Conservation (phyloP, 2,329 filamentous ascomycete species). For the Aspergillus tanneri region DNA sequence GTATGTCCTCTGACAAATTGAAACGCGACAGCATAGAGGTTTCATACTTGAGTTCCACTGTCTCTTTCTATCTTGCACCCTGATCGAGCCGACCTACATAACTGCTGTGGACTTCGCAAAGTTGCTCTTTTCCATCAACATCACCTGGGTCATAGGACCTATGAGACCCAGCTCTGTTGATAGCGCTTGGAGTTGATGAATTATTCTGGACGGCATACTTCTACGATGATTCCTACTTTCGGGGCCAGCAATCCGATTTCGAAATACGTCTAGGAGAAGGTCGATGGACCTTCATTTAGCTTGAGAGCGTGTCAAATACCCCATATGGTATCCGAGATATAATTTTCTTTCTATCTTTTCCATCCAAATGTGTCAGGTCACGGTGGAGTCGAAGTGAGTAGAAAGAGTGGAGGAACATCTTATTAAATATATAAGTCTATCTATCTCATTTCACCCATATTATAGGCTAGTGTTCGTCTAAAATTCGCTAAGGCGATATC, state of each 20-base stretch:
- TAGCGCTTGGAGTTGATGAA: slow-evolving; percentile 10
- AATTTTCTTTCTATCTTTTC: slow-evolving; percentile 8
- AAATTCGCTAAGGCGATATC: not conserved
- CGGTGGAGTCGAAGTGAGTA: slow-evolving; percentile 6
- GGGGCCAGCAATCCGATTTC: not conserved
- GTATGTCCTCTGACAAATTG: not conserved
- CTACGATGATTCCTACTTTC: slow-evolving; percentile 5
- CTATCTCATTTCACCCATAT: not conserved
- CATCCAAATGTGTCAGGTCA: slow-evolving; percentile 5
- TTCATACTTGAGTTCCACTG: slow-evolving; percentile 2
- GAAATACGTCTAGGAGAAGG: not conserved
- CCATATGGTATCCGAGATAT: slow-evolving; percentile 11
- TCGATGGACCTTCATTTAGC: not conserved
- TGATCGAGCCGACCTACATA: not conserved
- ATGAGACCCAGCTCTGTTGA: slow-evolving; percentile 10
- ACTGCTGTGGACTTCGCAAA: slow-evolving; percentile 5
- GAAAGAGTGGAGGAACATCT: slow-evolving; percentile 1
- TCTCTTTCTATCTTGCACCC: not conserved
- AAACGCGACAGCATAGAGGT: not conserved
- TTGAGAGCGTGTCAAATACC: not conserved
- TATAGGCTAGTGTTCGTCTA: not conserved
- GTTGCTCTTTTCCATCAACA: not conserved
- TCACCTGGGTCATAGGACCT: not conserved
- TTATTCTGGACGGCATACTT: slow-evolving; percentile 12
- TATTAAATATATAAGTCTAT: not conserved